Conservation (phyloP, 768 basidiomycete species). For the Amanita rubescens region DNA sequence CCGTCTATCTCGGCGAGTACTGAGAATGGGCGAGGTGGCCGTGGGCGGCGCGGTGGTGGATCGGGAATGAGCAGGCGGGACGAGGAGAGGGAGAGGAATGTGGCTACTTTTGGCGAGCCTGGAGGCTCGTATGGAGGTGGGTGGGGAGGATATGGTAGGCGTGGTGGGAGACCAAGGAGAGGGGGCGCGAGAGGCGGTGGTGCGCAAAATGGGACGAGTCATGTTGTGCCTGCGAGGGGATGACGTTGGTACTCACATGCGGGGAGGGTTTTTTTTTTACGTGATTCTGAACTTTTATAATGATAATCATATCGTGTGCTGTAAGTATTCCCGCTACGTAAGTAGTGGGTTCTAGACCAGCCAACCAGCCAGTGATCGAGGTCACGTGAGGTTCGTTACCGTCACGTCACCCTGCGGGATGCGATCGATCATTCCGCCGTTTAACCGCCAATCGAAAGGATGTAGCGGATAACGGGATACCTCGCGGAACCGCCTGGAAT, state of each 20-base stretch:
- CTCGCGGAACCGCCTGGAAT: too few species aligned
- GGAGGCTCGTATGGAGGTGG: slow-evolving; percentile 76
- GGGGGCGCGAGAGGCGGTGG: slow-evolving; percentile 21
- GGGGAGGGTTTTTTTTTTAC: not conserved
- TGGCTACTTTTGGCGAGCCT: slow-evolving; percentile 83
- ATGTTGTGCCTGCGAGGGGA: slow-evolving; percentile 11
- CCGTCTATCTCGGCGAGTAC: slow-evolving; percentile 33
- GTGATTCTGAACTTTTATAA: not conserved
- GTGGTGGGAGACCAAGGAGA: slow-evolving; percentile 32
- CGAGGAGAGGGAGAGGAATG: slow-evolving; percentile 78
- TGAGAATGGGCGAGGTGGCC: slow-evolving; percentile 20
- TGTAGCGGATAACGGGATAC: too few species aligned
- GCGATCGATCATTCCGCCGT: too few species aligned
- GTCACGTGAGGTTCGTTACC: too few species aligned
- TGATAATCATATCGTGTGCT: too few species aligned
- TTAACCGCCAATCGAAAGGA: too few species aligned
- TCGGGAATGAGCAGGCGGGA: slow-evolving; percentile 66
- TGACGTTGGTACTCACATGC: slow-evolving; percentile 1
- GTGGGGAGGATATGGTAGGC: slow-evolving; percentile 62
- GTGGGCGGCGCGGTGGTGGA: slow-evolving; percentile 35
- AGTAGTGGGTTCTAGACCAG: too few species aligned
- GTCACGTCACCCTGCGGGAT: too few species aligned
- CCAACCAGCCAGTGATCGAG: too few species aligned
- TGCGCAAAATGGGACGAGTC: slow-evolving; percentile 15
- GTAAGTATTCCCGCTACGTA: too few species aligned